Evolutionary conservation across 2,329 filamentous ascomycete genomes (phyloP).

Genomic region (Fusarium udum): DNA sequence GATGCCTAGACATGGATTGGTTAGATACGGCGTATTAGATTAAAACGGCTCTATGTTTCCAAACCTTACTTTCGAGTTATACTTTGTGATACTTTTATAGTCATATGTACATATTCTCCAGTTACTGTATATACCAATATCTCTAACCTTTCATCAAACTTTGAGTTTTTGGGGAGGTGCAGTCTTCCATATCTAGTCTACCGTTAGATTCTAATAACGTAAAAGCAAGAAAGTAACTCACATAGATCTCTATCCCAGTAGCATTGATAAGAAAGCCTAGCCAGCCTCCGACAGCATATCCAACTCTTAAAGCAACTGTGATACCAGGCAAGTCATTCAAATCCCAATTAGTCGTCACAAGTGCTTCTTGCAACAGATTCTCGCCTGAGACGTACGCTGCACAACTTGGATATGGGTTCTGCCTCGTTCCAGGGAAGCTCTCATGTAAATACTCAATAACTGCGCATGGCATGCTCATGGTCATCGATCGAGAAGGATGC

Average conservation of each 20-base stretch:
- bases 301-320: not conserved
- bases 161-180: not conserved
- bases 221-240: not conserved
- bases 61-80: not conserved
- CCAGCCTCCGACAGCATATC: slow-evolving; percentile 11
- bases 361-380: not conserved
- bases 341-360: slow-evolving; percentile 19
- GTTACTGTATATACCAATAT: not conserved
- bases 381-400: slow-evolving; percentile 3
- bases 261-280: not conserved
- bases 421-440: not conserved
- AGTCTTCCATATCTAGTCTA: not conserved
- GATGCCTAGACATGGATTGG: fast-evolving
- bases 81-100: fast-evolving
- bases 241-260: slow-evolving; percentile 5
- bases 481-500: not conserved
- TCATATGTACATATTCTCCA: too few relatives aligned
- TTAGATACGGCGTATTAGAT: not conserved
- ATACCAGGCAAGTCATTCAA: slow-evolving; percentile 2
- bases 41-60: not conserved
- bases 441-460: slow-evolving; percentile 10
- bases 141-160: fast-evolving
- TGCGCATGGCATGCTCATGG: not conserved
- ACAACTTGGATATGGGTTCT: not conserved
- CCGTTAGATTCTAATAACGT: not conserved